phyloP scores from a whole-genome alignment of 2,329 filamentous ascomycete genomes.

The Hypoxylon sp. region DNA sequence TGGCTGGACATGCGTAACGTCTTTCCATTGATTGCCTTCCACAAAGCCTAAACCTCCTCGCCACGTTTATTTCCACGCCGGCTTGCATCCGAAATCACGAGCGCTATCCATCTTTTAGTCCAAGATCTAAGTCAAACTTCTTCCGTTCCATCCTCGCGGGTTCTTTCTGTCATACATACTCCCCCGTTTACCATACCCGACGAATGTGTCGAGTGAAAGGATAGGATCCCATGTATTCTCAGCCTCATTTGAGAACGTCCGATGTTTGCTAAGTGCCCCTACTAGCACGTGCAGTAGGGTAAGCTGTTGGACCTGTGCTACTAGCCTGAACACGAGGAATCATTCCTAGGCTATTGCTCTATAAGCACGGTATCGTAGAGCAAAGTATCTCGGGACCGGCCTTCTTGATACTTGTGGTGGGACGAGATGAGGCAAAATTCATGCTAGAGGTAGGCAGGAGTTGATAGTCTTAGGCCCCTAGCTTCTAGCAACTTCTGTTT shows the following conservation, averaged over 20 bases:
- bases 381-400: too few relatives aligned
- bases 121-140: background rate
- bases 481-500: too few relatives aligned
- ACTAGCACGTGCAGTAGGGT: background rate
- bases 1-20: slow-evolving; percentile 1
- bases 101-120: background rate
- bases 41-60: background rate
- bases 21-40: slow-evolving; percentile 4
- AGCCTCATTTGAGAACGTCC: slow-evolving; percentile 8
- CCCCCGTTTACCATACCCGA: background rate
- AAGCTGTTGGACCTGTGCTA: background rate
- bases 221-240: background rate
- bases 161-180: background rate
- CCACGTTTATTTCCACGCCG: background rate
- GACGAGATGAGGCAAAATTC: too few relatives aligned
- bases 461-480: too few relatives aligned
- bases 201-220: background rate
- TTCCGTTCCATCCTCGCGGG: background rate
- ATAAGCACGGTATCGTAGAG: too few relatives aligned
- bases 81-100: background rate
- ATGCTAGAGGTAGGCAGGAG: too few relatives aligned
- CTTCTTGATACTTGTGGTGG: too few relatives aligned
- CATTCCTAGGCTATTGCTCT: too few relatives aligned
- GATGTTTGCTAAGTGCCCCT: slow-evolving; percentile 7
- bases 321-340: background rate